Conservation (phyloP, 1,284 basidiomycete species). For the Ceraceosorus guamensis region DNA sequence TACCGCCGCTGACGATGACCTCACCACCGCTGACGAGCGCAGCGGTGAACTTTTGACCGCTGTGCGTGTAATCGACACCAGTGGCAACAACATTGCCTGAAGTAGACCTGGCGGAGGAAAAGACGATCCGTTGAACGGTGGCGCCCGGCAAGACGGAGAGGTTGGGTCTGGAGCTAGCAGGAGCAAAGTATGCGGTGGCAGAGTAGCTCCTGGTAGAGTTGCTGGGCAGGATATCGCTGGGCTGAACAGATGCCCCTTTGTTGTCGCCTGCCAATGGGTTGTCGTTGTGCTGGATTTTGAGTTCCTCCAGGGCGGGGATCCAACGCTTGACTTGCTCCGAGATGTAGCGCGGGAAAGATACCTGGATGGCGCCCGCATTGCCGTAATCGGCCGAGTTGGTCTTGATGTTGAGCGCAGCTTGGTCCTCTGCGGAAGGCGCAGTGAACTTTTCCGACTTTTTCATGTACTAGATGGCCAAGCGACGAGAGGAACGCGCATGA, state of each 20-base stretch:
- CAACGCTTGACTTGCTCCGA: constrained; percentile 28
- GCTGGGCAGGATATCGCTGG: constrained; percentile 34
- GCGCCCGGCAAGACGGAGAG: constrained; percentile 33
- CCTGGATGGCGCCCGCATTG: constrained; percentile 32
- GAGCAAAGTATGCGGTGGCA: constrained; percentile 36
- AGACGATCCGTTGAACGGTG: constrained; percentile 25
- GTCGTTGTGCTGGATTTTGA: constrained; percentile 27
- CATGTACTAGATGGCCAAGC: too few relatives aligned
- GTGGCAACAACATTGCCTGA: constrained; percentile 11
- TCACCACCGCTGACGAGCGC: constrained; percentile 23
- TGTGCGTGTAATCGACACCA: constrained; percentile 21
- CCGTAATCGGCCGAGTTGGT: constrained; percentile 39
- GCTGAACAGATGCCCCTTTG: constrained; percentile 36
- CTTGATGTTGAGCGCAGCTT: constrained; percentile 24
- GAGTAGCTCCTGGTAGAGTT: constrained; percentile 42
- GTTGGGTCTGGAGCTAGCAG: constrained; percentile 29
- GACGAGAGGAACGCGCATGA: too few relatives aligned
- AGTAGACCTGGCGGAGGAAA: neutral
- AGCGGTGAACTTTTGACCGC: constrained; percentile 27
- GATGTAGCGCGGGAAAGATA: constrained; percentile 39
- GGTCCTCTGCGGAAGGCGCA: constrained; percentile 30
- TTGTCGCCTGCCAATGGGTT: constrained; percentile 36
- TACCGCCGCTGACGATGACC: constrained; percentile 38
- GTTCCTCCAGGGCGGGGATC: constrained; percentile 22
- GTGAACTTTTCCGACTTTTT: constrained; percentile 47